phyloP scores from a whole-genome alignment of 163 green algal genomes.

The Chlorella variabilis region DNA sequence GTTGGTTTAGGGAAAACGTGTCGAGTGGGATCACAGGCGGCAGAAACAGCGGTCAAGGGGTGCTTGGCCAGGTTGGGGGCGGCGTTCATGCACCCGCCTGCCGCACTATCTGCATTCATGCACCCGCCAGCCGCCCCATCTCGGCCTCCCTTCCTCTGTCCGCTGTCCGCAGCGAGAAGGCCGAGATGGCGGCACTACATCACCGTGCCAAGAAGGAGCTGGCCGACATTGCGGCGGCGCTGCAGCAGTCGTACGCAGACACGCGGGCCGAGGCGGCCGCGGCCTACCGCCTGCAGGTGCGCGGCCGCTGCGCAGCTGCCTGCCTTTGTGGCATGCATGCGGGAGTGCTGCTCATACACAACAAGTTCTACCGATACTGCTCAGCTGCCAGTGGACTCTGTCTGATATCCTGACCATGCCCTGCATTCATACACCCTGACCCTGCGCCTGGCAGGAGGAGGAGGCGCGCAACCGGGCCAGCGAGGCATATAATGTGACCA shows the following conservation, averaged over 20 bases:
- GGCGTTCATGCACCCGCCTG: no score
- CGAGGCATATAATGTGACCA: slow-evolving; percentile 33
- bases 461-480: slow-evolving; percentile 17
- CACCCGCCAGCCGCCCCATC: no score
- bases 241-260: slow-evolving; percentile 18
- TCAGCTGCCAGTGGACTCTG: no score
- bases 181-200: slow-evolving; percentile 20
- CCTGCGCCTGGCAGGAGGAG: slow-evolving; percentile 38
- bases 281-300: slow-evolving; percentile 13
- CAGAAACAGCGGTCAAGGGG: no score
- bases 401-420: no score
- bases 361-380: not conserved
- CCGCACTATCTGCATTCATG: no score
- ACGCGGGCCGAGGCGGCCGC: slow-evolving; percentile 20
- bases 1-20: not conserved
- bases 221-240: not conserved
- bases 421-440: no score
- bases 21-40: no score
- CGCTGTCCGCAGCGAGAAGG: slow-evolving; percentile 34
- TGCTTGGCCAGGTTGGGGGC: no score
- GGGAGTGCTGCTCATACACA: no score
- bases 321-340: no score
- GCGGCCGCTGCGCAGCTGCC: not conserved
- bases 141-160: no score
- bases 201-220: slow-evolving; percentile 22